Conservation (phyloP, 1,139 yeast genomes). For the Candida labiduridarum region DNA sequence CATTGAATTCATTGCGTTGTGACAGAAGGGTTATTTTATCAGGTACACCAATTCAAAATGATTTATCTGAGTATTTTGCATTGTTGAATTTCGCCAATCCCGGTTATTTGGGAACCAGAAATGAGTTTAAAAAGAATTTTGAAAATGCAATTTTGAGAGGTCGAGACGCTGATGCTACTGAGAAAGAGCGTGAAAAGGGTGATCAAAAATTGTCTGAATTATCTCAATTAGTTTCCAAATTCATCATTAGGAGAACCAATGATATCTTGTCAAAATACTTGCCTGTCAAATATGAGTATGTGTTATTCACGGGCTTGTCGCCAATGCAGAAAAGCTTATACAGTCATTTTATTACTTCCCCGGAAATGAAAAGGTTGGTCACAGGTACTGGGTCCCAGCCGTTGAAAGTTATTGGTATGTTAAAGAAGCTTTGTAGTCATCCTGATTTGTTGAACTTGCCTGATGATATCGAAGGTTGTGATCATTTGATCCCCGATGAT, state of each 20-base stretch:
- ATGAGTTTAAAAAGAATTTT: slow-evolving; percentile 81
- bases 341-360: slow-evolving; percentile 75
- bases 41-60: slow-evolving; percentile 98
- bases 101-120: slow-evolving; percentile 82
- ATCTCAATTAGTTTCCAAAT: slow-evolving; percentile 77
- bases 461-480: slow-evolving; percentile 73
- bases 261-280: slow-evolving; percentile 91
- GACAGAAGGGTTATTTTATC: slow-evolving; percentile 88
- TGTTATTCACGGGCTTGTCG: slow-evolving; percentile 81
- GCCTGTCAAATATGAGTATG: slow-evolving; percentile 96
- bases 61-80: slow-evolving; percentile 92
- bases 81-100: slow-evolving; percentile 93
- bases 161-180: slow-evolving; percentile 89
- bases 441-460: slow-evolving; percentile 83
- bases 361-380: slow-evolving; percentile 71
- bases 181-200: slow-evolving; percentile 73
- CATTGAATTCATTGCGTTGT: slow-evolving; percentile 80
- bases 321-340: slow-evolving; percentile 77
- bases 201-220: slow-evolving; percentile 70
- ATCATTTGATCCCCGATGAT: slow-evolving; percentile 70
- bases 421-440: slow-evolving; percentile 90
- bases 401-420: slow-evolving; percentile 82
- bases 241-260: slow-evolving; percentile 93
- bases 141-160: slow-evolving; percentile 82
- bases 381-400: slow-evolving; percentile 81